Evolutionary conservation across 2,329 filamentous ascomycete genomes (phyloP).

Genomic region (Pseudocercospora fijiensis): DNA sequence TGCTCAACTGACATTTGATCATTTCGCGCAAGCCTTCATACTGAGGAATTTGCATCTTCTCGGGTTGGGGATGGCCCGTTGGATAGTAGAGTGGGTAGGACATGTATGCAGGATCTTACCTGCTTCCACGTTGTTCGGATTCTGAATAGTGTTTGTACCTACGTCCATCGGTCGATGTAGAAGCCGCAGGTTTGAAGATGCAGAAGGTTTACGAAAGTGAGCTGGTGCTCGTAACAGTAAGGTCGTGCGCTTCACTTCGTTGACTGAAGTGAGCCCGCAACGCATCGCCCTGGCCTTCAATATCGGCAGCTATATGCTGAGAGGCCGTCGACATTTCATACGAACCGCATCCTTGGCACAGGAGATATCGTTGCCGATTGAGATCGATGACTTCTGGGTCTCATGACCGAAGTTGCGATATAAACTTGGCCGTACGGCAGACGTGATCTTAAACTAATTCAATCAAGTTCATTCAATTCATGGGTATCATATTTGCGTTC

Average conservation of each 20-base stretch:
- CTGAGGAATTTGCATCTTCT: not conserved
- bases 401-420: no score
- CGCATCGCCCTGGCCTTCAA: not conserved
- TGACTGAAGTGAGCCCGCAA: not conserved
- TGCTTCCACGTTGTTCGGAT: no score
- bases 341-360: no score
- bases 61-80: not conserved
- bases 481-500: not conserved
- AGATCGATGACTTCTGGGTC: no score
- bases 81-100: not conserved
- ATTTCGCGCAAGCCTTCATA: not conserved
- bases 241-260: not conserved
- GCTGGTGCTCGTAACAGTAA: not conserved
- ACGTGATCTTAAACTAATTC: no score
- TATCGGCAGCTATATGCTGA: no score
- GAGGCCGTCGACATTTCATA: no score
- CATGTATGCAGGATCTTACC: not conserved
- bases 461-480: not conserved
- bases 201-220: not conserved
- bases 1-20: not conserved
- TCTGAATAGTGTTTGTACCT: no score
- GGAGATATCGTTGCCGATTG: no score
- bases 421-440: no score
- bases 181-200: not conserved
- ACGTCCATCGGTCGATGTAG: no score